A percentile compares a stretch with the other conserved stretches of the same genome.
Evolutionary conservation across 176 grass and related monocot species (phyloP).

Genomic region (Aegilops bicornis): DNA sequence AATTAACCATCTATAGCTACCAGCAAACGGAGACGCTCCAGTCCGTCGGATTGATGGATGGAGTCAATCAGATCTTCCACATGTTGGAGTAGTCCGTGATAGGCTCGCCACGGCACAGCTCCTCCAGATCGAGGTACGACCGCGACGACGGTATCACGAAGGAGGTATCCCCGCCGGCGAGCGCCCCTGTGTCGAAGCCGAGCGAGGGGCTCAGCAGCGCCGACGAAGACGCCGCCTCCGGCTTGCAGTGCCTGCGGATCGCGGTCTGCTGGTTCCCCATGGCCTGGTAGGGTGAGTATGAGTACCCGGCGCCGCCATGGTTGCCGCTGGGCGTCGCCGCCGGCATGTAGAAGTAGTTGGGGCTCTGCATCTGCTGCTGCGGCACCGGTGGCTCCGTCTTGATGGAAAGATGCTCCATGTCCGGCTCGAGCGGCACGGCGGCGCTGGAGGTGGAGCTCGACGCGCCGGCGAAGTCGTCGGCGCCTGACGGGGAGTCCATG

Average conservation of each 20-base stretch:
- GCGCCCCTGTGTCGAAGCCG: neutral
- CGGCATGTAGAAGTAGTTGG: constrained; percentile 23
- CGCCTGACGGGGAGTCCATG: constrained; percentile 27
- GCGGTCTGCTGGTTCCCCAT: constrained; percentile 15
- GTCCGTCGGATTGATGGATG: neutral
- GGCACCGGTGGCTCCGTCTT: constrained; percentile 29
- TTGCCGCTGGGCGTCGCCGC: neutral
- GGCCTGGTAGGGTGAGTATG: neutral
- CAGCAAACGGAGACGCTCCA: neutral
- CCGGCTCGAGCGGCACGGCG: neutral
- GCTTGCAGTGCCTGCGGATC: constrained; percentile 50
- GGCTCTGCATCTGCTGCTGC: neutral
- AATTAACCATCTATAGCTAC: neutral
- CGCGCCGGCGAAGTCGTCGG: neutral
- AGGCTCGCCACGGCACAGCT: constrained; percentile 12
- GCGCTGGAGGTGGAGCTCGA: constrained; percentile 19
- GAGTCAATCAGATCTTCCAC: constrained; percentile 24
- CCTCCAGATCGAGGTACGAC: constrained; percentile 33
- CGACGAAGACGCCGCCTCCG: neutral
- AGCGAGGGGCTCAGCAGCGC: neutral
- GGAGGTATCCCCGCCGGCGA: neutral
- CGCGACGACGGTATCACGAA: neutral
- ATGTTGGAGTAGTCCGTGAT: constrained; percentile 42
- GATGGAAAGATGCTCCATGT: neutral
- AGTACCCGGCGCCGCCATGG: neutral